These are phyloP conservation scores for Lepiota brunneoincarnata DNA, from an alignment of 768 basidiomycete genomes.

Conservation along the genomic window DNA sequence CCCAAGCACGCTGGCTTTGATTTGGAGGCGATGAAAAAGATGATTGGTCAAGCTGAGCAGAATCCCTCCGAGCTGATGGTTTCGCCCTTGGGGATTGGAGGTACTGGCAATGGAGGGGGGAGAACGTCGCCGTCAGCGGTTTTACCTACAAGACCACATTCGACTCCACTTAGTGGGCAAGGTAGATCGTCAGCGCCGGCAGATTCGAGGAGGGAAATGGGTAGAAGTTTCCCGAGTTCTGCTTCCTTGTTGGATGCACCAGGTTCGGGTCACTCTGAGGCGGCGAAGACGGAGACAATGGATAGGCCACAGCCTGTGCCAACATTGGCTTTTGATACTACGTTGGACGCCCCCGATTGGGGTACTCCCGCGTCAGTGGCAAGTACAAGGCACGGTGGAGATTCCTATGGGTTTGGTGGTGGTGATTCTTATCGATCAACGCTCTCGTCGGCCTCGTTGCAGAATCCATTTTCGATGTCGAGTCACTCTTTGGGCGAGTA, in stretches of 20 bases:
- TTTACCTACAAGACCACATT: neutral
- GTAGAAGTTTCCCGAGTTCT: neutral
- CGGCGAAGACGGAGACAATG: neutral
- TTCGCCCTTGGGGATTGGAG: neutral
- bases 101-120: no score
- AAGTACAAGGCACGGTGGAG: neutral
- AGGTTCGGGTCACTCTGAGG: neutral
- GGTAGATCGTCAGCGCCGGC: neutral
- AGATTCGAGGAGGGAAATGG: neutral
- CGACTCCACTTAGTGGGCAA: neutral
- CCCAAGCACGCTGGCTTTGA: slow-evolving; percentile 85
- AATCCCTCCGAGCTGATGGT: neutral
- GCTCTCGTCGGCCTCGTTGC: neutral
- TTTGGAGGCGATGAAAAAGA: slow-evolving; percentile 71
- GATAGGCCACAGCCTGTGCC: neutral
- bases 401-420: neutral
- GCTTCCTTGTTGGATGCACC: neutral
- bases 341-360: slow-evolving; percentile 5
- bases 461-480: slow-evolving; percentile 3
- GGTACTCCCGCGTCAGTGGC: neutral
- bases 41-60: slow-evolving; percentile 6
- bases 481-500: neutral
- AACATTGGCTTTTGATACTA: neutral
- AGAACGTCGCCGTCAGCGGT: neutral
- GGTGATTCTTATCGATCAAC: neutral